Percentiles rank a stretch among this genome's conserved stretches.
These are phyloP conservation scores for Puccinellia tenuiflora DNA, from an alignment of 176 grass and related monocot genomes.

Conservation along the genomic window DNA sequence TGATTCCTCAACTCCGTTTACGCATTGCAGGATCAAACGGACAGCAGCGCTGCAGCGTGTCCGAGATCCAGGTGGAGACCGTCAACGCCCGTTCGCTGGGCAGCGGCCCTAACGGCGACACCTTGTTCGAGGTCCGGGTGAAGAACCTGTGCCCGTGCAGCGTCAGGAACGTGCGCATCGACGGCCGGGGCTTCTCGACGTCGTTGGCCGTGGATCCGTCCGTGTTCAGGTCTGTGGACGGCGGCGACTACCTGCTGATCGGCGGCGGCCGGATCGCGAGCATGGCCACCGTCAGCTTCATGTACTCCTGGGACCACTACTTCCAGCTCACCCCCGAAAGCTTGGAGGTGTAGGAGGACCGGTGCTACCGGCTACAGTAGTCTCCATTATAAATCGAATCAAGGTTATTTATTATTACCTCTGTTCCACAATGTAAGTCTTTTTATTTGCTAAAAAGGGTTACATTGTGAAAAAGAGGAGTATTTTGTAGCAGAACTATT, in stretches of 20 bases:
- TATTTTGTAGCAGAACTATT: no score
- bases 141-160: constrained; percentile 59
- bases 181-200: constrained; percentile 42
- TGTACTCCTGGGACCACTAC: no score
- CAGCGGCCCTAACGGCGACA: constrained; percentile 9
- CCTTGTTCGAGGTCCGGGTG: constrained; percentile 53
- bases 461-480: no score
- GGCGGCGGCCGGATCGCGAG: no score
- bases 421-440: no score
- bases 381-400: no score
- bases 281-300: no score
- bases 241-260: constrained; percentile 26
- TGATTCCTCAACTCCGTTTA: background rate
- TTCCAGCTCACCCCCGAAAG: constrained; percentile 38
- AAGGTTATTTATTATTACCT: no score
- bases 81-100: constrained; percentile 27
- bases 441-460: no score
- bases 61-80: constrained; percentile 50
- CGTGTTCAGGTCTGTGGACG: constrained; percentile 38
- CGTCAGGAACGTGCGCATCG: constrained; percentile 35
- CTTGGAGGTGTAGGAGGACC: constrained; percentile 19
- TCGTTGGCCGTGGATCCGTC: constrained; percentile 41
- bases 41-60: constrained; percentile 12
- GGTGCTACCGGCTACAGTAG: background rate
- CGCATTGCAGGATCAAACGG: constrained; percentile 17